Evolutionary conservation across 495 filamentous ascomycete species (phyloP), one percentile per base, ranked within the genome.

Genomic region (Trypethelium eluteriae): DNA sequence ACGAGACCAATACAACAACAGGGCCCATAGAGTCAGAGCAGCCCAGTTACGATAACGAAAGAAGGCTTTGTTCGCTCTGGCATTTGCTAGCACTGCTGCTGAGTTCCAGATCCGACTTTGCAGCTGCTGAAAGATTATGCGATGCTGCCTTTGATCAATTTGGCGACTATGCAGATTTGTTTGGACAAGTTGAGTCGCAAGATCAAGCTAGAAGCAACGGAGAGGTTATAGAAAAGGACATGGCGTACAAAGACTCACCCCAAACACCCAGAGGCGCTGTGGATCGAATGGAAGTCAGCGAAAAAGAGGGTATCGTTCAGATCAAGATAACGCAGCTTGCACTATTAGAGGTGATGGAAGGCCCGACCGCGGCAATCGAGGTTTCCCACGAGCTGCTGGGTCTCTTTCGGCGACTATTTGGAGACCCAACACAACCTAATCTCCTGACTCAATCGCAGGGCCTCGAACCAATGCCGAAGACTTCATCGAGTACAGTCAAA

Each of bases 261-360:
- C 61, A 6, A 12, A 64, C 34, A 2, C 36, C 66, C 79, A 76
- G 57, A 36, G 85, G 84, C 5, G 71, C 89, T 32, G 84, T 93
- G 10, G 86, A 89, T 67, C 84, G 87, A 65, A 86, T 96, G 81
- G 85, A 88, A 62, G 82, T 83, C 65, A 85, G 85, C 46, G 92
- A 96, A 72, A 93, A 89, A 71, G 89, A 90, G 71, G 81, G 83
- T 25, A 88, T 97, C 36, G 75, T 98, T 34, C 89, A 97, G 75
- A 83, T 96, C 39, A 95, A 93, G 72, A 96, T 98, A 85, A 96
- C 92, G 7, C 91, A 96, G 70, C 81, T 98, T 67, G 83, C 90
- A 3, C 84, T 98, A 46, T 73, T 92, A 11, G 94, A 98, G 76
- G 79, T 92, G 11, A 71, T 89, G 16, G 90, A 96, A 72, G 92